Evolutionary conservation across 75 land plant species (phyloP).

Genomic region (Selaginella moellendorffii): DNA sequence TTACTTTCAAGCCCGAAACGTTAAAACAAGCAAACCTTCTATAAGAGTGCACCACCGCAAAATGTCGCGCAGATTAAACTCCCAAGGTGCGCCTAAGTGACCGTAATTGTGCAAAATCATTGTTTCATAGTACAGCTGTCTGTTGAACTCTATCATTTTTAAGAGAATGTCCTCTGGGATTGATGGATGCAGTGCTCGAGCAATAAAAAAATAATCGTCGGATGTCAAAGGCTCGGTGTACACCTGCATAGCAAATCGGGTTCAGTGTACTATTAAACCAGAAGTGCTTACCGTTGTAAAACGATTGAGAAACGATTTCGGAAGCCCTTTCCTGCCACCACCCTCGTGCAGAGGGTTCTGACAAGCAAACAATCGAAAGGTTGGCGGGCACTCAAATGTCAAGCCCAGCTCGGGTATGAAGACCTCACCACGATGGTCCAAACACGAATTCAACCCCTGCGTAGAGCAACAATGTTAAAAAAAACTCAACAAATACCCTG

Average conservation of each 20-base stretch:
- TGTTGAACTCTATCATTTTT: constrained; percentile 62
- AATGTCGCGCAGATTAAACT: constrained; percentile 95
- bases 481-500: too few relatives aligned
- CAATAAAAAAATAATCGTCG: constrained; percentile 70
- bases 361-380: constrained; percentile 92
- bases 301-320: constrained; percentile 93
- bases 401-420: constrained; percentile 81
- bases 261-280: not conserved
- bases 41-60: constrained; percentile 72
- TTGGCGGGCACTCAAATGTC: constrained; percentile 65
- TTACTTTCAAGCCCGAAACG: too few relatives aligned
- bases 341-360: constrained; percentile 94
- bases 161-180: constrained; percentile 35
- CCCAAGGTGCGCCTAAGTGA: constrained; percentile 89
- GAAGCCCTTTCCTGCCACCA: constrained; percentile 94
- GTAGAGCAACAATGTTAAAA: not conserved
- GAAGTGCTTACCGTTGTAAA: constrained; percentile 60
- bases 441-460: constrained; percentile 89
- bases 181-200: constrained; percentile 52
- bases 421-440: constrained; percentile 96
- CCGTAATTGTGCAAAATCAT: constrained; percentile 69
- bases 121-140: constrained; percentile 50
- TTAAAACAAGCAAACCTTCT: constrained; percentile 27
- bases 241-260: constrained; percentile 36
- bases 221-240: constrained; percentile 64